Conservation (phyloP, 176 grass and related monocot species). For the Avena insularis region DNA sequence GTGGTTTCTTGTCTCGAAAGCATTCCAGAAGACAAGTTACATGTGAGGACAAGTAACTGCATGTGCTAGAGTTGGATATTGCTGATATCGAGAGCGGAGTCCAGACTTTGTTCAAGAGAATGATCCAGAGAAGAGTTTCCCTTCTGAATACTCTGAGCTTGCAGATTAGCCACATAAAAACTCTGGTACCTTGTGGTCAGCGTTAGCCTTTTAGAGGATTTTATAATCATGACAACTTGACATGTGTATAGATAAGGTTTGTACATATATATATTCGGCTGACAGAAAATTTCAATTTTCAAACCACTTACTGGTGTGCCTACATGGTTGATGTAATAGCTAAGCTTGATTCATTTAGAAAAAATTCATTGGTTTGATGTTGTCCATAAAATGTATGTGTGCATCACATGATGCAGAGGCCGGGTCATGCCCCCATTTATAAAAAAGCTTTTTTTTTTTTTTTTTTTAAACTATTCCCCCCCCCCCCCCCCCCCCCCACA, state of each 20-base stretch:
- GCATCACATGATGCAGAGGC: no score
- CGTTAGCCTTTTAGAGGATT: constrained; percentile 7
- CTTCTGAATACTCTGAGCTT: constrained; percentile 41
- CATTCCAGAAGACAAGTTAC: constrained; percentile 18
- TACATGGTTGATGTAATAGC: neutral
- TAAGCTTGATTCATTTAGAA: no score
- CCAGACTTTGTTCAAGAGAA: neutral
- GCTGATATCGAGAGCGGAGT: neutral
- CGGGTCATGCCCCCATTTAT: no score
- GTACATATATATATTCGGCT: neutral
- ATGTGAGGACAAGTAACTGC: constrained; percentile 27
- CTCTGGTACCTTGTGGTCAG: neutral
- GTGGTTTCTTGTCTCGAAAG: constrained; percentile 31
- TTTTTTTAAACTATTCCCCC: neutral
- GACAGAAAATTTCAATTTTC: neutral
- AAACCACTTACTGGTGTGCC: neutral
- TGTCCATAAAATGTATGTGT: no score
- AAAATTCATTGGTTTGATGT: no score
- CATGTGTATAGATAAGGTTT: neutral
- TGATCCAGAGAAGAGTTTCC: constrained; percentile 45
- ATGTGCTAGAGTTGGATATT: constrained; percentile 38
- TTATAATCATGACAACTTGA: neutral
- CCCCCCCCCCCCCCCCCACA: no score
- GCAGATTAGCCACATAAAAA: neutral
- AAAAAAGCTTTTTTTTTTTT: no score